phyloP scores from a whole-genome alignment of 129 eudicot species.

The Flaveria trinervia region DNA sequence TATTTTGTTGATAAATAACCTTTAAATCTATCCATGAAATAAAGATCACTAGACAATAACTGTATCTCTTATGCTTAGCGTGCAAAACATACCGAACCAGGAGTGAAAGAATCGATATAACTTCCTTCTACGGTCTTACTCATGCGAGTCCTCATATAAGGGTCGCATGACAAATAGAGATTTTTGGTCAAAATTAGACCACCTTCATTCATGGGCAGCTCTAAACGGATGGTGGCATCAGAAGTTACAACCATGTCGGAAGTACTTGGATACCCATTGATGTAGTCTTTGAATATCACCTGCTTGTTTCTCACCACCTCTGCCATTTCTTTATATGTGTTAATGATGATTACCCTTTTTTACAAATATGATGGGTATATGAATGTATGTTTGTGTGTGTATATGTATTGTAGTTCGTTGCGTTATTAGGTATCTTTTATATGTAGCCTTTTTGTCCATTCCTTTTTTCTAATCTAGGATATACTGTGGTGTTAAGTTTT shows the following conservation, averaged over 20 bases:
- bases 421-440: background rate
- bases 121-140: background rate
- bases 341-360: background rate
- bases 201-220: slow-evolving; percentile 11
- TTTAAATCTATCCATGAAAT: no score
- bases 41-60: no score
- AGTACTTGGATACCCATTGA: slow-evolving; percentile 19
- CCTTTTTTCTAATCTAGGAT: background rate
- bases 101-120: slow-evolving; percentile 14
- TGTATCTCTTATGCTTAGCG: no score
- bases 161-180: slow-evolving; percentile 36
- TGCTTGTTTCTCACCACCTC: slow-evolving; percentile 29
- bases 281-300: slow-evolving; percentile 34
- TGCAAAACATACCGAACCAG: slow-evolving; percentile 29
- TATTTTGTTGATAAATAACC: no score
- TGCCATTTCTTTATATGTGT: slow-evolving; percentile 1
- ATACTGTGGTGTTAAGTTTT: no score
- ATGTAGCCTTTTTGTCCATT: background rate
- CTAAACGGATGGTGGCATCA: slow-evolving; percentile 33
- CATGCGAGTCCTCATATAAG: slow-evolving; percentile 29
- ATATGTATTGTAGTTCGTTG: background rate
- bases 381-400: background rate
- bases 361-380: no score
- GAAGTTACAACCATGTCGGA: slow-evolving; percentile 27
- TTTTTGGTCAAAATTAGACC: slow-evolving; percentile 11